These are phyloP conservation scores for Ophiostoma himal-ulmi DNA, from an alignment of 2,329 filamentous ascomycete species.

Conservation along the genomic window DNA sequence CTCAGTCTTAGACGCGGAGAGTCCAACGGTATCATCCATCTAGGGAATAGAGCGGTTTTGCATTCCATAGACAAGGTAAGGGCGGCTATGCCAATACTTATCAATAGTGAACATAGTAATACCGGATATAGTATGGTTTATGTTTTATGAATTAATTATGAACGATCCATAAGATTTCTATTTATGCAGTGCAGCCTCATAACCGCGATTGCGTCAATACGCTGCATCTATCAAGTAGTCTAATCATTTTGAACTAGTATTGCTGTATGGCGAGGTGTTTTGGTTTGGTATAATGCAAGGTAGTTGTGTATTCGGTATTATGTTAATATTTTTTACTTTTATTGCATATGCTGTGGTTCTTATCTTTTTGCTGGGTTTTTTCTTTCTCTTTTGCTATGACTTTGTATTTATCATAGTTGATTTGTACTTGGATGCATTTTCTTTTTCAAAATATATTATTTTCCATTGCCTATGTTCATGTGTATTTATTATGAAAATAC, in stretches of 20 bases:
- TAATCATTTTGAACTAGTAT: too few species aligned
- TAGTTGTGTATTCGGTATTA: too few species aligned
- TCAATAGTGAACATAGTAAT: background rate
- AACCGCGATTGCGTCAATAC: background rate
- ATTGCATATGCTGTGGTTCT: background rate
- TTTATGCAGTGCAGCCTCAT: background rate
- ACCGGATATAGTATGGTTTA: background rate
- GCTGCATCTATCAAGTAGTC: background rate
- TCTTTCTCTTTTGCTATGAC: background rate
- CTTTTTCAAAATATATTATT: too few species aligned
- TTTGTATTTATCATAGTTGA: background rate
- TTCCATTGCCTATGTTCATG: too few species aligned
- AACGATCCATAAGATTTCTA: background rate
- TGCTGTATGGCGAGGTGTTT: background rate
- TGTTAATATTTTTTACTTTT: too few species aligned
- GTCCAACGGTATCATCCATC: conserved; percentile 4
- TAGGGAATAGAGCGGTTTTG: conserved; percentile 1
- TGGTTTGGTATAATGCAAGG: background rate
- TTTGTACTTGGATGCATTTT: too few species aligned
- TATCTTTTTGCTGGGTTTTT: background rate
- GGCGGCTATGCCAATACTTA: background rate
- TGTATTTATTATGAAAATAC: too few species aligned
- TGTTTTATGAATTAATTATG: background rate
- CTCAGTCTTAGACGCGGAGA: background rate
- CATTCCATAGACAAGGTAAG: background rate